A percentile compares a stretch with the other conserved stretches of the same genome.
Conservation (phyloP, 768 basidiomycete species). For the Strobilomyces dryophilus region DNA sequence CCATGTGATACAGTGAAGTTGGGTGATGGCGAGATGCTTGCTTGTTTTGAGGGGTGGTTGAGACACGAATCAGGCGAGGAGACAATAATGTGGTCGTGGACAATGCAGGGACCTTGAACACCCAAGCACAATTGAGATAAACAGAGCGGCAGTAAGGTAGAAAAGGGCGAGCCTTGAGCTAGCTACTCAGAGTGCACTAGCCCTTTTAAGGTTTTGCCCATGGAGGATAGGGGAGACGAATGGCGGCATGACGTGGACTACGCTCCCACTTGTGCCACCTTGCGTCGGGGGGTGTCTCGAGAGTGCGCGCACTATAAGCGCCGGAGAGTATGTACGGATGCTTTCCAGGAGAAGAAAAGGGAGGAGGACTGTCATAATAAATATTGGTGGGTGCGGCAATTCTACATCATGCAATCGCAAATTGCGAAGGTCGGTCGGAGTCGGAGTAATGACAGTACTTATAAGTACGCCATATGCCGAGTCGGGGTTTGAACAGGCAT, state of each 20-base stretch:
- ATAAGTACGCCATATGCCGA: too few relatives aligned
- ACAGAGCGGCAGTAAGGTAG: neutral
- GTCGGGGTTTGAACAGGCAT: slow-evolving; percentile 6
- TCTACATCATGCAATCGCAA: slow-evolving; percentile 37
- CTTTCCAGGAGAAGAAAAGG: neutral
- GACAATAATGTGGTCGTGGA: neutral
- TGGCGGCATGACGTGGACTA: slow-evolving; percentile 31
- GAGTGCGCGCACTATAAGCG: neutral
- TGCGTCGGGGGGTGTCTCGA: slow-evolving; percentile 4
- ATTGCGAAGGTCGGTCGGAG: slow-evolving; percentile 9
- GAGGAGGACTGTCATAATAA: neutral
- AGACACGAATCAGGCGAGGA: neutral
- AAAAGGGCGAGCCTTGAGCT: neutral
- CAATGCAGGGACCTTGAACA: neutral
- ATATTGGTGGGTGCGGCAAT: slow-evolving; percentile 34
- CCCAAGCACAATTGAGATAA: neutral
- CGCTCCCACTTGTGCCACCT: slow-evolving; percentile 39
- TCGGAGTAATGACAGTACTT: too few relatives aligned
- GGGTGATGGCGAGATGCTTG: slow-evolving; percentile 4
- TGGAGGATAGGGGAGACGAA: neutral
- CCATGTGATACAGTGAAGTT: neutral
- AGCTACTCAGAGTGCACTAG: neutral
- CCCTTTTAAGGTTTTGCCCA: too few relatives aligned
- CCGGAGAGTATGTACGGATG: neutral
- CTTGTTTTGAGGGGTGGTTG: neutral